A percentile compares a stretch with the other conserved stretches of the same genome.
These are phyloP conservation scores for Rubus idaeus DNA, from an alignment of 306 rosid genomes.

Conservation along the genomic window DNA sequence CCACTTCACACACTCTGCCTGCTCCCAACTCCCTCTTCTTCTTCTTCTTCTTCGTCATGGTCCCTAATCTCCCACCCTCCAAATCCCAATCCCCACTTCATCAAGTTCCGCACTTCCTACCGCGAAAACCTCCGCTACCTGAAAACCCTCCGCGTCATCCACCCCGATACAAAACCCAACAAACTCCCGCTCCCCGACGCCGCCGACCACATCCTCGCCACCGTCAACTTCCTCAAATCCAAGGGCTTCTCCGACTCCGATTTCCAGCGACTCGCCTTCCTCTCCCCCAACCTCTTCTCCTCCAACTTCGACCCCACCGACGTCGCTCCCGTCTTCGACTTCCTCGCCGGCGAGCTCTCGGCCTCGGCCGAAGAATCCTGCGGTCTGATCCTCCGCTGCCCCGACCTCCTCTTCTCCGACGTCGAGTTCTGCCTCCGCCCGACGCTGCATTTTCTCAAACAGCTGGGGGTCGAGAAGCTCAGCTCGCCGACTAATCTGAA, in stretches of 20 bases:
- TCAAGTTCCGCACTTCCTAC: conserved; percentile 72
- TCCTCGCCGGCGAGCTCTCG: conserved; percentile 45
- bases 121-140: conserved; percentile 78
- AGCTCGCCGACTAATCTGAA: conserved; percentile 47
- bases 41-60: neutral
- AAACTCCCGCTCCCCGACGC: conserved; percentile 58
- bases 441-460: conserved; percentile 50
- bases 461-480: conserved; percentile 45
- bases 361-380: conserved; percentile 42
- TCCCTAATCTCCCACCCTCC: neutral
- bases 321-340: conserved; percentile 52
- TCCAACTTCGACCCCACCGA: conserved; percentile 39
- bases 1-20: conserved; percentile 9
- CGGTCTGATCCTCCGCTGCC: conserved; percentile 66
- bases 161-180: conserved; percentile 44
- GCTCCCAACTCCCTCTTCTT: conserved; percentile 23
- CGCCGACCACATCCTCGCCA: conserved; percentile 49
- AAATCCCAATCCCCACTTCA: conserved; percentile 26
- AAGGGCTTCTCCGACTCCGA: conserved; percentile 74
- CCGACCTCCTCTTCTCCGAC: conserved; percentile 59
- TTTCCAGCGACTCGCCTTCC: conserved; percentile 54
- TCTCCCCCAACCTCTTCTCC: conserved; percentile 61
- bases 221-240: conserved; percentile 64
- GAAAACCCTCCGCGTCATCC: conserved; percentile 51
- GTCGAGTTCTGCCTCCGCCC: conserved; percentile 69